Evolutionary conservation across 1,139 yeast genomes (phyloP), one percentile per base, ranked within the genome.

Genomic region (Yamadazyma mexicana): DNA sequence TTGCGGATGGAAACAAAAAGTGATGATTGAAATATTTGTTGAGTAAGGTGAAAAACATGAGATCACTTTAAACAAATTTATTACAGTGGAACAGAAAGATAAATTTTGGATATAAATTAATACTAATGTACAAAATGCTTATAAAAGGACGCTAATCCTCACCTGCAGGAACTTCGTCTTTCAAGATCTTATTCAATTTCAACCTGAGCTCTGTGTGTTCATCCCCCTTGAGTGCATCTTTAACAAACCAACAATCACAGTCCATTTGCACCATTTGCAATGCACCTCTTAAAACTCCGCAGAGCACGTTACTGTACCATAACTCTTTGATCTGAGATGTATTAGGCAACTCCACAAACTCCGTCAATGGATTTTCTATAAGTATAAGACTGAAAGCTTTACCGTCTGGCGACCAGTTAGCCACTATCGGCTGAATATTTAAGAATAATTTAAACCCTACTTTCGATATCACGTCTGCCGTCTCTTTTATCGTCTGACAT

Each of bases 91-190:
- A n/a, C n/a, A n/a, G n/a, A n/a, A n/a, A n/a, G n/a, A n/a, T n/a
- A n/a, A n/a, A n/a, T n/a, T n/a, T n/a, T n/a, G n/a, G n/a, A n/a
- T n/a, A n/a, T n/a, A n/a, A n/a, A n/a, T n/a, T n/a, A n/a, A n/a
- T n/a, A n/a, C 22, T 20, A 20, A 6, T 20, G 22, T 20, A 20
- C 22, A 20, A n/a, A 20, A 20, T 20, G 22, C 22, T 20, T 20
- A 6, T 5, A 20, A 20, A 8, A 20, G 22, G 22, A 4, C 14
- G n/a, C 36, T 65, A 89, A 52, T 91, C 97, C 61, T 92, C 98
- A 16, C 98, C 98, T 6, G 95, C 95, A 7, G 98, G 98, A 33
- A 92, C 85, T 64, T 92, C 98, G 57, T 92, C 98, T 59, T 87
- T 89, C 50, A 92, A 67, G 5, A 88, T 77, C 54, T 75, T 82